These are phyloP conservation scores for Shiraia sp. DNA, from an alignment of 2,329 filamentous ascomycete species.

Conservation along the genomic window DNA sequence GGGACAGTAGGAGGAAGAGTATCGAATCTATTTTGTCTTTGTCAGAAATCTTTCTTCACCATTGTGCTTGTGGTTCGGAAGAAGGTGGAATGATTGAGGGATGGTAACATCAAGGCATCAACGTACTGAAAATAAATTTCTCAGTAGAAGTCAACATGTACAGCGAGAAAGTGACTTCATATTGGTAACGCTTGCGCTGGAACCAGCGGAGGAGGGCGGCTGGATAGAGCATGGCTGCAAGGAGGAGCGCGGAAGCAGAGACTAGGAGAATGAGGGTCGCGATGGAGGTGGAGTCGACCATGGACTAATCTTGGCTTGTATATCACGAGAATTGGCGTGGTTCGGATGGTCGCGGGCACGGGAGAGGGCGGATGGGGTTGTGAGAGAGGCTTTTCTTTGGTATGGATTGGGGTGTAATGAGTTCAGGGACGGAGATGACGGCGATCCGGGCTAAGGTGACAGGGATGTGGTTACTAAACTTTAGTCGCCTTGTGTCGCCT, in stretches of 20 bases:
- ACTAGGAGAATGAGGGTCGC: constrained; percentile 41
- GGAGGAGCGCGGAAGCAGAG: constrained; percentile 45
- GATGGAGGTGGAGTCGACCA: constrained; percentile 42
- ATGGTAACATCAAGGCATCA: background rate
- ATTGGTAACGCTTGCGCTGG: constrained; percentile 94
- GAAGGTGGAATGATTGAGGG: background rate
- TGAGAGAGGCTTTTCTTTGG: background rate
- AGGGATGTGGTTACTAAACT: too few relatives aligned
- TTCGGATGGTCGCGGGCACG: background rate
- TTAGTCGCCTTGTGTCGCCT: too few relatives aligned
- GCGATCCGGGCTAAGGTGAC: too few relatives aligned
- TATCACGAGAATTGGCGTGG: background rate
- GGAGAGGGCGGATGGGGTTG: background rate
- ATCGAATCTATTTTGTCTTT: constrained; percentile 74
- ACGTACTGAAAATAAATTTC: constrained; percentile 94
- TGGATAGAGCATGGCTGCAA: constrained; percentile 53
- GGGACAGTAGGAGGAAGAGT: constrained; percentile 84
- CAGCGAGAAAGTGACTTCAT: constrained; percentile 93
- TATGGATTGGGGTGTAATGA: background rate
- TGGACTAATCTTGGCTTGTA: constrained; percentile 7
- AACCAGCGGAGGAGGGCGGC: constrained; percentile 76
- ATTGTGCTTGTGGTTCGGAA: background rate
- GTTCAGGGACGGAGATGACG: background rate
- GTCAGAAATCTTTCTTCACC: constrained; percentile 6
- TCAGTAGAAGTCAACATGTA: constrained; percentile 98